Evolutionary conservation across 371 early-diverging fungal genomes (phyloP).

Genomic region (Rhizopus sp.): DNA sequence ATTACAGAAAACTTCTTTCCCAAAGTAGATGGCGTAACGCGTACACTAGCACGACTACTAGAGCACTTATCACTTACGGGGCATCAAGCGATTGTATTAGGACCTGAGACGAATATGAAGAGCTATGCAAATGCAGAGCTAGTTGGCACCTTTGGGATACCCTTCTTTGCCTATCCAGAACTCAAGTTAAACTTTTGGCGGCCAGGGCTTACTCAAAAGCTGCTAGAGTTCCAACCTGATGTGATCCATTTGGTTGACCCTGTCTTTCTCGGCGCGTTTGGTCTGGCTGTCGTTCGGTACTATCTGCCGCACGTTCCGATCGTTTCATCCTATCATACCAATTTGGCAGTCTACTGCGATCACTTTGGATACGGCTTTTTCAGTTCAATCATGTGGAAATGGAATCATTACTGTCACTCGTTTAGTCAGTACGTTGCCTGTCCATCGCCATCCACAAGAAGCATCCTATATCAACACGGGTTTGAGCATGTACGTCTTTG

Average conservation of each 20-base stretch:
- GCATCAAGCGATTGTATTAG: constrained; percentile 42
- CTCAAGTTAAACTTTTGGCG: constrained; percentile 53
- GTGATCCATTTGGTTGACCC: constrained; percentile 55
- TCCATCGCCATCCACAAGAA: constrained; percentile 41
- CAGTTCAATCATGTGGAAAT: constrained; percentile 47
- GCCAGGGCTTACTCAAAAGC: constrained; percentile 34
- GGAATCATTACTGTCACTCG: constrained; percentile 51
- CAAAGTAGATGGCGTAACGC: constrained; percentile 56
- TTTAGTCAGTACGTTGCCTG: constrained; percentile 40
- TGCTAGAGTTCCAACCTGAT: constrained; percentile 46
- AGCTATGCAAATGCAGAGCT: constrained; percentile 44
- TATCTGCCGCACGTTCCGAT: constrained; percentile 33
- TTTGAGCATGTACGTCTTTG: constrained; percentile 41
- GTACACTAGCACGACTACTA: constrained; percentile 42
- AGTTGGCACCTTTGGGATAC: constrained; percentile 47
- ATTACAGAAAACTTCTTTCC: constrained; percentile 54
- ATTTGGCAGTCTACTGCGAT: constrained; percentile 45
- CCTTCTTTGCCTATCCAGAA: constrained; percentile 51
- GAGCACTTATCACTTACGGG: constrained; percentile 38
- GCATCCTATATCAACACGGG: constrained; percentile 31
- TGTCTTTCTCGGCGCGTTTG: constrained; percentile 46
- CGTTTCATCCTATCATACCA: constrained; percentile 56
- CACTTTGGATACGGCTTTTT: constrained; percentile 50
- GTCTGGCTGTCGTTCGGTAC: constrained; percentile 23
- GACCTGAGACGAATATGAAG: constrained; percentile 44